Percentiles rank a stretch among this genome's conserved stretches.
These are phyloP conservation scores for Alternaria arborescens DNA, from an alignment of 2,329 filamentous ascomycete genomes.

Conservation along the genomic window DNA sequence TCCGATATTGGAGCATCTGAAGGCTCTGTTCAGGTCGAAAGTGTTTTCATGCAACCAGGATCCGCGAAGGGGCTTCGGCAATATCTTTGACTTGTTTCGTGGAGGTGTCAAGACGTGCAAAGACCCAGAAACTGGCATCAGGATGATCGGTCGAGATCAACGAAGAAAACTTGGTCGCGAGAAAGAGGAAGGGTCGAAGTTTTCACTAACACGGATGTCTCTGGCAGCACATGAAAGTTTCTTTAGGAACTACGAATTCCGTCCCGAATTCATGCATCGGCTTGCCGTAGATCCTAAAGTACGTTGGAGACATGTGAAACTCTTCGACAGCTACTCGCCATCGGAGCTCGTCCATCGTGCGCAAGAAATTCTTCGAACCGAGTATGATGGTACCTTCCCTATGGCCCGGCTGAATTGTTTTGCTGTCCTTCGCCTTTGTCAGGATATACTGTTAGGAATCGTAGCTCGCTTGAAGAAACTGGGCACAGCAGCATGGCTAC, in stretches of 20 bases:
- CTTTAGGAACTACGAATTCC: no score
- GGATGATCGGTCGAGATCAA: fast-evolving
- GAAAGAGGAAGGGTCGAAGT: no score
- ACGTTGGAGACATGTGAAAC: fast-evolving
- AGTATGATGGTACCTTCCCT: not conserved
- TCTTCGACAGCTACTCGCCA: not conserved
- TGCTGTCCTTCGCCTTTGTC: not conserved
- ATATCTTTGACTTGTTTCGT: not conserved
- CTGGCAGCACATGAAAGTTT: no score
- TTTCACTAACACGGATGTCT: no score
- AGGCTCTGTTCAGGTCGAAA: not conserved
- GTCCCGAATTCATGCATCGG: not conserved
- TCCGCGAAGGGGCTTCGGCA: not conserved
- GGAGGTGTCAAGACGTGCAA: fast-evolving
- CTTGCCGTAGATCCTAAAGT: not conserved
- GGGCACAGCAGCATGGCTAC: not conserved
- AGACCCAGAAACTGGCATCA: fast-evolving
- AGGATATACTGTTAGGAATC: not conserved
- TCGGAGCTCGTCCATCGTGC: not conserved
- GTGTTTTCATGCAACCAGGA: not conserved
- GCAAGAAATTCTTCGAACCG: not conserved
- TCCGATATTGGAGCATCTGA: not conserved
- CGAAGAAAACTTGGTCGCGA: no score
- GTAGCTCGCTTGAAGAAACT: not conserved
- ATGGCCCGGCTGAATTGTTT: not conserved